phyloP scores from a whole-genome alignment of 371 early-diverging fungal genomes.

The Rhizopus sp. region DNA sequence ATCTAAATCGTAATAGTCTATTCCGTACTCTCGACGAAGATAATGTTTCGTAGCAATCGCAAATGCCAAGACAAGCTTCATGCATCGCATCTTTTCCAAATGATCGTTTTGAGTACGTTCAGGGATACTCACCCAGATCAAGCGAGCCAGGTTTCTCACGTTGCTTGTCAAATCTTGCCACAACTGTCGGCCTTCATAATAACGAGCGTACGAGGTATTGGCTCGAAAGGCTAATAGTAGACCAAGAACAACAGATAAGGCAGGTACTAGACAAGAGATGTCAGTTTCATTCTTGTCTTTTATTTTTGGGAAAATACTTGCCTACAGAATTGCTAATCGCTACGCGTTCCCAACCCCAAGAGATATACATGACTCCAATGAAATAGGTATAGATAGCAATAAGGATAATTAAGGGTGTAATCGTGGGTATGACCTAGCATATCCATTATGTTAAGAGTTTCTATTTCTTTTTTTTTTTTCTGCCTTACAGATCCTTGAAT shows the following conservation, averaged over 20 bases:
- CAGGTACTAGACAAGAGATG: constrained; percentile 36
- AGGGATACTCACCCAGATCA: constrained; percentile 66
- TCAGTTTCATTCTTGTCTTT: not conserved
- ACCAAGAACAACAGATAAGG: constrained; percentile 68
- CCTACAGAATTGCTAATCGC: constrained; percentile 45
- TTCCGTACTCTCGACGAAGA: constrained; percentile 67
- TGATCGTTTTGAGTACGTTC: constrained; percentile 52
- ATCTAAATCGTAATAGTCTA: constrained; percentile 57
- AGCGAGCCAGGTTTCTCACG: constrained; percentile 61
- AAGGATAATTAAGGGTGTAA: constrained; percentile 30
- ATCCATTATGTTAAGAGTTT: not conserved
- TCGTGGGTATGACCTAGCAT: constrained; percentile 37
- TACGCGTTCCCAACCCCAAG: constrained; percentile 28
- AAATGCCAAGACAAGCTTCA: constrained; percentile 75
- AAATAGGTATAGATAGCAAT: constrained; percentile 33
- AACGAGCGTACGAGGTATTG: constrained; percentile 79
- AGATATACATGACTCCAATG: constrained; percentile 32
- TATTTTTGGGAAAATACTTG: constrained; percentile 3
- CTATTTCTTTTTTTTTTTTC: not conserved
- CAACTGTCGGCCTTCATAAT: constrained; percentile 72
- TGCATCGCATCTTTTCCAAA: constrained; percentile 68
- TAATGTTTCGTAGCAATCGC: constrained; percentile 72
- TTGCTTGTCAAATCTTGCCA: constrained; percentile 64
- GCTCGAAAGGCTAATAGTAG: constrained; percentile 77
- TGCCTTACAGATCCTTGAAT: constrained; percentile 36